Percentiles rank a stretch among this genome's conserved stretches.
Evolutionary conservation across 2,329 filamentous ascomycete genomes (phyloP).

Genomic region (Ophiosphaerella narmari): DNA sequence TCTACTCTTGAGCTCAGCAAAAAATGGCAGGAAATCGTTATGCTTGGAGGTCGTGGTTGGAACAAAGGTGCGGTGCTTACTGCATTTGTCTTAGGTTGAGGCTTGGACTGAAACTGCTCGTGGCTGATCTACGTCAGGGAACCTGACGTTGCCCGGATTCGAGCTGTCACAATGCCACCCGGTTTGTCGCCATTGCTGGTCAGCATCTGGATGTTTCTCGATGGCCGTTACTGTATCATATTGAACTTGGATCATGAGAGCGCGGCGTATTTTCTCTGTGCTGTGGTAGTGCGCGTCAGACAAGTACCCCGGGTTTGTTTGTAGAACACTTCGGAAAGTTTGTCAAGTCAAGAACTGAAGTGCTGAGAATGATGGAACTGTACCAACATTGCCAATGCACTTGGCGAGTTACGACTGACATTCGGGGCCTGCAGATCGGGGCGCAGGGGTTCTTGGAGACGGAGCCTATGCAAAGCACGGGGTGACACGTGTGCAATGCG

Average conservation of each 20-base stretch:
- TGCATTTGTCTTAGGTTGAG: slow-evolving; percentile 9
- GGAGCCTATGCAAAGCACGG: slow-evolving; percentile 3
- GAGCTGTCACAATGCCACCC: slow-evolving; percentile 24
- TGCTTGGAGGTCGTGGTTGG: neutral
- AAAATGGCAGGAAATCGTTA: too few relatives aligned
- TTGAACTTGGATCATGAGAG: slow-evolving; percentile 14
- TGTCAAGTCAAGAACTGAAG: neutral
- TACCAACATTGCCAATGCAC: slow-evolving; percentile 20
- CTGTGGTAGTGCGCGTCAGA: slow-evolving; percentile 7
- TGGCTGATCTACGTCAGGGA: slow-evolving; percentile 24
- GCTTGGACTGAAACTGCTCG: slow-evolving; percentile 21
- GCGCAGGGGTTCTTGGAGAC: slow-evolving; percentile 23
- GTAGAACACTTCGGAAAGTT: neutral
- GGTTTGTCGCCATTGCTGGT: slow-evolving; percentile 7
- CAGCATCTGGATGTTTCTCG: slow-evolving; percentile 13
- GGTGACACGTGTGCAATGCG: slow-evolving; percentile 16
- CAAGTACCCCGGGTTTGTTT: neutral
- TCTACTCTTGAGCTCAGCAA: too few relatives aligned
- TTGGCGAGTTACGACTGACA: slow-evolving; percentile 25
- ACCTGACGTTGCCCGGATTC: slow-evolving; percentile 2
- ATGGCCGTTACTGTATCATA: slow-evolving; percentile 15
- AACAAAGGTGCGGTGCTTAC: slow-evolving; percentile 4
- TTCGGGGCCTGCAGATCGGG: slow-evolving; percentile 20
- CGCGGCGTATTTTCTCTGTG: slow-evolving; percentile 8
- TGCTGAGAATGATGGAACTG: slow-evolving; percentile 5